These are phyloP conservation scores for Aspergillus neoniger DNA, from an alignment of 2,329 filamentous ascomycete genomes.

Conservation along the genomic window DNA sequence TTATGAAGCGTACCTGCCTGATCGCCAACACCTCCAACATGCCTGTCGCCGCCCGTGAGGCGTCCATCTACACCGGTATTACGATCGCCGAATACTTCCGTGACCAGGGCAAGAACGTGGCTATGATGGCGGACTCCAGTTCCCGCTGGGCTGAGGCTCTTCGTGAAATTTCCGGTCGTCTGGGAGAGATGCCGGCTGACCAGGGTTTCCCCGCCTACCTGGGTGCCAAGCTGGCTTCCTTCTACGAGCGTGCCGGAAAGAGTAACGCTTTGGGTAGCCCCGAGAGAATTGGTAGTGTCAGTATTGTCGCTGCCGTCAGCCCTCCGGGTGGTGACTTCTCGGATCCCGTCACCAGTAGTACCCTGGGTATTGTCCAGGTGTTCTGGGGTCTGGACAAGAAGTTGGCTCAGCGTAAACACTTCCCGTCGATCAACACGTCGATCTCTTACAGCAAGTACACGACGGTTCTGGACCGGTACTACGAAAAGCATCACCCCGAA, in stretches of 20 bases:
- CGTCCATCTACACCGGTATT: conserved; percentile 97
- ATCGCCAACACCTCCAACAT: conserved; percentile 99
- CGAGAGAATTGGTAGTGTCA: conserved; percentile 86
- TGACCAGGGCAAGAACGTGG: conserved; percentile 94
- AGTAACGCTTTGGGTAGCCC: conserved; percentile 84
- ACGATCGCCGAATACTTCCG: conserved; percentile 96
- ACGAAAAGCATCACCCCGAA: conserved; percentile 89
- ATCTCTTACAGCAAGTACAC: conserved; percentile 98
- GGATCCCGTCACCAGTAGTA: conserved; percentile 91
- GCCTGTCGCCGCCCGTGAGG: conserved; percentile 97
- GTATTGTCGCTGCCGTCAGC: conserved; percentile 95
- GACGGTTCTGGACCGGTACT: conserved; percentile 82
- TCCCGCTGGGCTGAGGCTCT: conserved; percentile 98
- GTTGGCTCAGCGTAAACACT: conserved; percentile 97
- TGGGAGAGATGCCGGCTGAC: conserved; percentile 99
- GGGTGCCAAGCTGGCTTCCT: conserved; percentile 93
- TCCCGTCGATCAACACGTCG: conserved; percentile 95
- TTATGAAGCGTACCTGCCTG: conserved; percentile 99
- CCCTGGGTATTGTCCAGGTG: conserved; percentile 95
- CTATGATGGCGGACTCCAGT: conserved; percentile 99
- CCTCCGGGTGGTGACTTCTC: conserved; percentile 99
- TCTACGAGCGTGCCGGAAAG: conserved; percentile 97
- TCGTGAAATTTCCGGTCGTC: conserved; percentile 96
- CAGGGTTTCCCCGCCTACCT: conserved; percentile 99
- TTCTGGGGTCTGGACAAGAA: conserved; percentile 99